Conservation (phyloP, 768 basidiomycete genomes). For the Suillus bovinus region DNA sequence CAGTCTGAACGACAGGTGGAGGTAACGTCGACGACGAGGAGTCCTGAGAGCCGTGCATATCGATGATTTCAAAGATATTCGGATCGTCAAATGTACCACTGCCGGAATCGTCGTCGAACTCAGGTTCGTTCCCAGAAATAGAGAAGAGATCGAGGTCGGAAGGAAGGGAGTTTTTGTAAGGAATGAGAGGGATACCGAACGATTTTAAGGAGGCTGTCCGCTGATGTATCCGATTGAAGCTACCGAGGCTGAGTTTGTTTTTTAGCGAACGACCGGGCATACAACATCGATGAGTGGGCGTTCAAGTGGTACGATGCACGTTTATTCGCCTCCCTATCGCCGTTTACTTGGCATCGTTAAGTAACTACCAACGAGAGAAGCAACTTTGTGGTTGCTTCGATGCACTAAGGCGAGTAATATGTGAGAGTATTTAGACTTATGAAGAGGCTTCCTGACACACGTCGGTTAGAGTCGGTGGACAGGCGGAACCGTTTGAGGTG, state of each 20-base stretch:
- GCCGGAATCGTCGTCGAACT: conserved; percentile 1
- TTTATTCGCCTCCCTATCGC: neutral
- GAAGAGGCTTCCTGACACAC: no score
- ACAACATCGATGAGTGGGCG: neutral
- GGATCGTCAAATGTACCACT: neutral
- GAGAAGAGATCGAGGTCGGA: conserved; percentile 13
- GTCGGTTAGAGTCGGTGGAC: no score
- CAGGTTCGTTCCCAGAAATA: conserved; percentile 13
- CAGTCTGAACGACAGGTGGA: conserved; percentile 7
- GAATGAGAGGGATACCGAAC: conserved; percentile 19
- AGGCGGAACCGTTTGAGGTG: no score
- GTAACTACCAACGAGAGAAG: neutral
- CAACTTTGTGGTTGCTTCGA: neutral
- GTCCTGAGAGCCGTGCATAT: conserved; percentile 1
- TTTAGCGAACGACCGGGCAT: conserved; percentile 8
- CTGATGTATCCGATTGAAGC: conserved; percentile 12
- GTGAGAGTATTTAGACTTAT: no score
- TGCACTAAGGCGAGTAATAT: no score
- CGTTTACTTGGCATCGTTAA: neutral
- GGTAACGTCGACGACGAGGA: conserved; percentile 1
- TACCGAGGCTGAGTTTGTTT: conserved; percentile 13
- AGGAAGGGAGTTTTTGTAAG: conserved; percentile 8
- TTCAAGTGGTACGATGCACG: conserved; percentile 2
- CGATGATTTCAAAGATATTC: neutral
- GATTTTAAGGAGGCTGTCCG: conserved; percentile 16